Conservation (phyloP, 441 rosid genomes). For the Breynia disticha region DNA sequence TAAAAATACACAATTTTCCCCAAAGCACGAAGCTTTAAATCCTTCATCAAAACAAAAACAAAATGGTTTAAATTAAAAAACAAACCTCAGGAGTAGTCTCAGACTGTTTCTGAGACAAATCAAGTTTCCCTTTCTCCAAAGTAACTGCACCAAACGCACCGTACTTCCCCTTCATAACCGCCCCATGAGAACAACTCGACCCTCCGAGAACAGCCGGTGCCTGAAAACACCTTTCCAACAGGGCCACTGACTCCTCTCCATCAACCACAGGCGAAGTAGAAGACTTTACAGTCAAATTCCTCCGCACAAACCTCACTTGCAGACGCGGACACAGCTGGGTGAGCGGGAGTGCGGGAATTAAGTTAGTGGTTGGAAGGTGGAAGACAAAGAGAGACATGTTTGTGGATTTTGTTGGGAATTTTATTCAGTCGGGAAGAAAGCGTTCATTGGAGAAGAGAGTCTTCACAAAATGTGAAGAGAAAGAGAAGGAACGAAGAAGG, state of each 20-base stretch:
- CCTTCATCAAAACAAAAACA: background rate
- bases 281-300: slow-evolving; percentile 25
- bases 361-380: background rate
- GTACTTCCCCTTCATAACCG: slow-evolving; percentile 62
- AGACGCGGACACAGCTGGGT: slow-evolving; percentile 24
- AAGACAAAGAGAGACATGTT: slow-evolving; percentile 3
- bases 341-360: slow-evolving; percentile 32
- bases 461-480: slow-evolving; percentile 12
- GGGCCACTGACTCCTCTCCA: slow-evolving; percentile 25
- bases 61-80: background rate
- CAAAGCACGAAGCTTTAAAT: no score
- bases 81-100: slow-evolving; percentile 67
- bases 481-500: slow-evolving; percentile 7
- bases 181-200: slow-evolving; percentile 38
- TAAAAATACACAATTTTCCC: no score
- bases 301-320: slow-evolving; percentile 22
- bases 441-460: slow-evolving; percentile 8
- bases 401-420: background rate
- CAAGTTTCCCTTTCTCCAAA: slow-evolving; percentile 82
- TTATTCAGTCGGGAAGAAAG: slow-evolving; percentile 30
- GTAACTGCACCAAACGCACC: slow-evolving; percentile 83
- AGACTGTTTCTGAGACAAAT: slow-evolving; percentile 49
- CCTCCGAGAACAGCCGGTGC: slow-evolving; percentile 25
- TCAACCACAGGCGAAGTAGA: slow-evolving; percentile 32
- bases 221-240: slow-evolving; percentile 51